Percentiles rank a stretch among this genome's conserved stretches.
Evolutionary conservation across 768 basidiomycete genomes (phyloP).

Genomic region (Trametes cinnabarina): DNA sequence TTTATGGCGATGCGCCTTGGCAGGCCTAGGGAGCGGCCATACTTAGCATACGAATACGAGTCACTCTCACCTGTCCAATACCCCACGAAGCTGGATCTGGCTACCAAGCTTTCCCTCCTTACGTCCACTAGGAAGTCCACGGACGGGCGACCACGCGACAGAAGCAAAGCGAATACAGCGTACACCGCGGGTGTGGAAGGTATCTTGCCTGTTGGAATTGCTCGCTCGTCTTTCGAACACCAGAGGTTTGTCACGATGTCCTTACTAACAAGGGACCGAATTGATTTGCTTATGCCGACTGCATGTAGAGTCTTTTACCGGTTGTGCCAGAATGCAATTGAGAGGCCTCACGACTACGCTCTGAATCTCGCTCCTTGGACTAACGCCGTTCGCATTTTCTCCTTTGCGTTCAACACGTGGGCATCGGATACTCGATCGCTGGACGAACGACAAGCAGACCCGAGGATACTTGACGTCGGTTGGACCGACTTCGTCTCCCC

Average conservation of each 20-base stretch:
- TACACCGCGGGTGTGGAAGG: constrained; percentile 15
- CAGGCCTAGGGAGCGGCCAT: neutral
- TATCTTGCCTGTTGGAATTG: neutral
- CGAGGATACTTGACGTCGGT: constrained; percentile 38
- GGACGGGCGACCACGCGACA: constrained; percentile 17
- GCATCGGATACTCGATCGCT: constrained; percentile 32
- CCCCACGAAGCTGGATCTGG: constrained; percentile 12
- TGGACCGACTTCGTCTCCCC: constrained; percentile 40
- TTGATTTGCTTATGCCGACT: neutral
- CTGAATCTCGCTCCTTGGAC: constrained; percentile 34
- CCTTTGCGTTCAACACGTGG: constrained; percentile 39
- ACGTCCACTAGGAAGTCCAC: constrained; percentile 18
- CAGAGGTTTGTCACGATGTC: constrained; percentile 22
- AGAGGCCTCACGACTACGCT: constrained; percentile 28
- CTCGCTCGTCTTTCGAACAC: constrained; percentile 25
- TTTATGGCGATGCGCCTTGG: neutral
- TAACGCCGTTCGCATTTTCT: constrained; percentile 31
- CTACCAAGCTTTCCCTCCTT: constrained; percentile 16
- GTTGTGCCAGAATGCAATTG: constrained; percentile 21
- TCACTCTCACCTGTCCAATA: constrained; percentile 28
- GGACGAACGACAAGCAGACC: constrained; percentile 31
- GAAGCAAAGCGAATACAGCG: constrained; percentile 25
- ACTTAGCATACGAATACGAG: constrained; percentile 12
- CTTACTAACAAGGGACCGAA: neutral
- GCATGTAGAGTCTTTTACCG: constrained; percentile 17